These are phyloP conservation scores for Moesziomyces sp. DNA, from an alignment of 1,284 basidiomycete species.

Conservation along the genomic window DNA sequence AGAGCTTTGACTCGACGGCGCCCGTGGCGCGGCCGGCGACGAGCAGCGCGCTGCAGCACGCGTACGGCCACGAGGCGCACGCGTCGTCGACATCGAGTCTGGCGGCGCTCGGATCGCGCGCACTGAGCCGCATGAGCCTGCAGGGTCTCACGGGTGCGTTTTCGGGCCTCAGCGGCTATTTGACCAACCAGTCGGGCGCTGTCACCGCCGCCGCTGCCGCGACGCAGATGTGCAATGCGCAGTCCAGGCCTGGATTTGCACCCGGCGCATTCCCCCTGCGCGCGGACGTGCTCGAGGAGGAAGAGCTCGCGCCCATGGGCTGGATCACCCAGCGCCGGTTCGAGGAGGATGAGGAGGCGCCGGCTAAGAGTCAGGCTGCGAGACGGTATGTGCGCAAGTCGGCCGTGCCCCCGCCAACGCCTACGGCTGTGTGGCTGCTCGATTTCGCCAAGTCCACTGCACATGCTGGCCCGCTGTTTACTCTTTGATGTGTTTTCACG, in stretches of 20 bases:
- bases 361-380: background rate
- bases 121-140: constrained; percentile 51
- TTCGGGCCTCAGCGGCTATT: constrained; percentile 51
- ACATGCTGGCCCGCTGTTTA: constrained; percentile 12
- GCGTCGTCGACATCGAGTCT: constrained; percentile 26
- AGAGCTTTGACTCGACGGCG: constrained; percentile 40
- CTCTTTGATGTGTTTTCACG: background rate
- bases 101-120: constrained; percentile 34
- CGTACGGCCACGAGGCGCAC: constrained; percentile 21
- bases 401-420: constrained; percentile 14
- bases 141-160: constrained; percentile 52
- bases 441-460: constrained; percentile 22
- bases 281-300: no score
- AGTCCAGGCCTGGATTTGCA: no score
- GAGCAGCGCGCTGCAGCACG: background rate
- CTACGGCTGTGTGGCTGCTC: constrained; percentile 34
- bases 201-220: constrained; percentile 34
- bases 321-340: constrained; percentile 4
- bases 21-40: constrained; percentile 1
- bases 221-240: constrained; percentile 48
- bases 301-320: background rate
- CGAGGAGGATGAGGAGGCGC: constrained; percentile 1
- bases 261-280: background rate
- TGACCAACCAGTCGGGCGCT: constrained; percentile 43
- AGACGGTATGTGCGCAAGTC: constrained; percentile 30